These are phyloP conservation scores for Cryomyces antarcticus DNA, from an alignment of 495 filamentous ascomycete species.

Conservation along the genomic window DNA sequence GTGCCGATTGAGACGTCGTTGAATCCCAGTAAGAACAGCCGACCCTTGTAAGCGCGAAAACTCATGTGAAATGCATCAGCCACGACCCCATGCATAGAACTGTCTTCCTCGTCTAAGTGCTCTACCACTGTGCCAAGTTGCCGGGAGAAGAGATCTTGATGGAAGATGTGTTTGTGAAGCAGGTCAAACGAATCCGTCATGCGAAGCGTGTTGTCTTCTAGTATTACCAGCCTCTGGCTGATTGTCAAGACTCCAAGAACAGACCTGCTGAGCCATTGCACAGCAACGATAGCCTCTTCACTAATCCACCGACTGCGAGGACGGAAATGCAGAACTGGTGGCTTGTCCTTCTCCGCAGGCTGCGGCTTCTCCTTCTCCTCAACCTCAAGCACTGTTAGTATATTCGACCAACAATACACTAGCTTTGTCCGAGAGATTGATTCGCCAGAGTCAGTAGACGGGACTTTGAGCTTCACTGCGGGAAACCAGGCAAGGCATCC, in stretches of 20 bases:
- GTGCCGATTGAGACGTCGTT: slow-evolving; percentile 76
- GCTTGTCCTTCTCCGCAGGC: slow-evolving; percentile 40
- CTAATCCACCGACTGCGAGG: slow-evolving; percentile 79
- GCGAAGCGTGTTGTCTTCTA: slow-evolving; percentile 74
- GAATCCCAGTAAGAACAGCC: slow-evolving; percentile 76
- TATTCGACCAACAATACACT: slow-evolving; percentile 96
- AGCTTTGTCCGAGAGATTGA: slow-evolving; percentile 56
- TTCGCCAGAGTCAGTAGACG: slow-evolving; percentile 29
- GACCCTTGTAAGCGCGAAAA: slow-evolving; percentile 84
- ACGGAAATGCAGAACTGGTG: slow-evolving; percentile 57
- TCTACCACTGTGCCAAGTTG: slow-evolving; percentile 75
- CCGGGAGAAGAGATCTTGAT: slow-evolving; percentile 65
- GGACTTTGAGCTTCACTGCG: slow-evolving; percentile 71
- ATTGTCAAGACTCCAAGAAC: slow-evolving; percentile 82
- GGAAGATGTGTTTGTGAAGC: slow-evolving; percentile 78
- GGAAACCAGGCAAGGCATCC: slow-evolving; percentile 96
- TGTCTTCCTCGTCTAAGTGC: slow-evolving; percentile 68
- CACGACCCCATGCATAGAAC: slow-evolving; percentile 83
- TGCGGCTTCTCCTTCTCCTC: slow-evolving; percentile 46
- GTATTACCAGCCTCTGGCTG: slow-evolving; percentile 74
- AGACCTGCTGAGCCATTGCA: slow-evolving; percentile 92
- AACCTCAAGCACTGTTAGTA: slow-evolving; percentile 78
- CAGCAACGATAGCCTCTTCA: slow-evolving; percentile 86
- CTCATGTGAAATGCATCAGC: slow-evolving; percentile 98
- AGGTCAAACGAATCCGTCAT: slow-evolving; percentile 90